Conservation (phyloP, 176 grass and related monocot species). For the Cenchrus fungigraminus region DNA sequence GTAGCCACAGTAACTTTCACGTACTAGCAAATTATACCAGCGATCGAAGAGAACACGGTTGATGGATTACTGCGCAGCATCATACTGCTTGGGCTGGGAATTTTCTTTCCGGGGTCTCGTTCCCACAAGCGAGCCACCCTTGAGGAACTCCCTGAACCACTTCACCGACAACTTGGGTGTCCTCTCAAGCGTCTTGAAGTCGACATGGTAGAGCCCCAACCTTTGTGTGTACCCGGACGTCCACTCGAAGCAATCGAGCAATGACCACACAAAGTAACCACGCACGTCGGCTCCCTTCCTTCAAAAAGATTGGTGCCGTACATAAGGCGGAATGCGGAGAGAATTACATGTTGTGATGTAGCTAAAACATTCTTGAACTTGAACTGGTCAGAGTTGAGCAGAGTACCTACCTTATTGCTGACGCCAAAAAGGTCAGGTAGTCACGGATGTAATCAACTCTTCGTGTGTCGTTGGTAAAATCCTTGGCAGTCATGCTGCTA, state of each 20-base stretch:
- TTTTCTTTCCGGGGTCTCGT: background rate
- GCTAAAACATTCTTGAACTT: background rate
- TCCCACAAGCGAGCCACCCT: slow-evolving; percentile 18
- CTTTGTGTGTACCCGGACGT: slow-evolving; percentile 34
- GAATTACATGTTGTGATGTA: background rate
- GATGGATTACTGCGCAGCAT: background rate
- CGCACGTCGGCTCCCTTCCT: slow-evolving; percentile 74
- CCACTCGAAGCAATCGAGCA: slow-evolving; percentile 77
- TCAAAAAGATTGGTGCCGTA: background rate
- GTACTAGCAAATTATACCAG: background rate
- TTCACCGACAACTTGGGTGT: slow-evolving; percentile 52
- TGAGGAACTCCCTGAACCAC: slow-evolving; percentile 65
- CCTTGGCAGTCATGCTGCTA: slow-evolving; percentile 35
- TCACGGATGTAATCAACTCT: slow-evolving; percentile 53
- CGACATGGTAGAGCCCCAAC: slow-evolving; percentile 67
- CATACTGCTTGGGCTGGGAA: background rate
- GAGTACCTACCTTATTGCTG: slow-evolving; percentile 64
- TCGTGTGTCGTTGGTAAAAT: slow-evolving; percentile 48
- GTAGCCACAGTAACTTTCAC: background rate
- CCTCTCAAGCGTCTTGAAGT: slow-evolving; percentile 54
- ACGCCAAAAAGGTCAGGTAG: slow-evolving; percentile 61
- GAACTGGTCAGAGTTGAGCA: background rate
- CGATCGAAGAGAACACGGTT: background rate
- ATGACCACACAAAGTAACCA: slow-evolving; percentile 77
- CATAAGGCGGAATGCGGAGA: no score